These are phyloP conservation scores for Saturnispora sanitii DNA, from an alignment of 805 yeast species.

Conservation along the genomic window DNA sequence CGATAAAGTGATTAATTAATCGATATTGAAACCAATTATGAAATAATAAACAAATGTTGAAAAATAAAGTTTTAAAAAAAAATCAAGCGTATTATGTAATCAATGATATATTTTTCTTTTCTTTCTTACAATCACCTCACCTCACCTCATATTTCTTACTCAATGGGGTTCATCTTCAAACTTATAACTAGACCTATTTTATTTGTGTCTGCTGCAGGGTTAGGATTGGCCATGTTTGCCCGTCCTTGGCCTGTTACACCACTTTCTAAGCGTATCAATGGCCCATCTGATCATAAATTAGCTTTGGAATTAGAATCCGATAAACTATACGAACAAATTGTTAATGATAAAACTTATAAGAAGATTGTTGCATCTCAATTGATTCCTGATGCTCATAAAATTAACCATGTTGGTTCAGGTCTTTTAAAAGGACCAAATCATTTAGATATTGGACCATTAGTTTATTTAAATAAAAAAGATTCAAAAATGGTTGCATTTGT, in stretches of 20 bases:
- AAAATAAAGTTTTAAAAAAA: too few relatives aligned
- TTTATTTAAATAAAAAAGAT: conserved; percentile 40
- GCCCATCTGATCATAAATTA: conserved; percentile 7
- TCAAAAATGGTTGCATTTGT: conserved; percentile 55
- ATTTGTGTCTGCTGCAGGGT: conserved; percentile 17
- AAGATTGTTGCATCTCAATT: conserved; percentile 30
- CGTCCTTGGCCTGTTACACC: conserved; percentile 24
- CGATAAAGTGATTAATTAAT: too few relatives aligned
- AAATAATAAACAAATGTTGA: too few relatives aligned
- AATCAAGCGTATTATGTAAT: too few relatives aligned
- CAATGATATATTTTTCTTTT: neutral
- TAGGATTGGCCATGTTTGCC: conserved; percentile 25
- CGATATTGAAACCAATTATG: too few relatives aligned
- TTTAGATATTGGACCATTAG: conserved; percentile 67
- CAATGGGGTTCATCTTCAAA: conserved; percentile 3
- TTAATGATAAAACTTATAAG: conserved; percentile 19
- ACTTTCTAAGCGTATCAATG: conserved; percentile 9
- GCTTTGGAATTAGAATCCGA: conserved; percentile 1
- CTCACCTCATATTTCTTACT: neutral
- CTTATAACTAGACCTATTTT: conserved; percentile 9
- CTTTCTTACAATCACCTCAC: neutral
- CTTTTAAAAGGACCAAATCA: conserved; percentile 57
- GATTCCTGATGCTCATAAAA: conserved; percentile 50
- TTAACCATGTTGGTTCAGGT: conserved; percentile 63
- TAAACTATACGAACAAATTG: neutral